These are phyloP conservation scores for Spathaspora gorwiae DNA, from an alignment of 805 yeast species.

Conservation along the genomic window DNA sequence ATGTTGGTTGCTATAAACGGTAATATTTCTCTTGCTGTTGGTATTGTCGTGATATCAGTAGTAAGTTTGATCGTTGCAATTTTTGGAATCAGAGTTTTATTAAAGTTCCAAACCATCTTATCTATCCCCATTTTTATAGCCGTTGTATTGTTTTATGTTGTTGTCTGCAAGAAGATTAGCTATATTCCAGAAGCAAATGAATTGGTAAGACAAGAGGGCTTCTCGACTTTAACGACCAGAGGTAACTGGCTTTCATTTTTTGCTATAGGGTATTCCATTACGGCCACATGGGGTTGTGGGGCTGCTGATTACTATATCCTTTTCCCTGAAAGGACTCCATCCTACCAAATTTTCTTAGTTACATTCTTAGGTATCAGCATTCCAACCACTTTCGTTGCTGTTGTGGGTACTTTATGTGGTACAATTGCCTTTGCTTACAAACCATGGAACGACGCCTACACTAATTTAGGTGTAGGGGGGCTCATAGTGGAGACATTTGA, in stretches of 20 bases:
- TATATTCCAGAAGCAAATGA: constrained; percentile 17
- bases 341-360: constrained; percentile 20
- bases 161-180: constrained; percentile 20
- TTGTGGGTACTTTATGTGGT: constrained; percentile 26
- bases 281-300: constrained; percentile 33
- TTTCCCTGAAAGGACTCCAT: constrained; percentile 27
- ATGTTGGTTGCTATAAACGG: constrained; percentile 23
- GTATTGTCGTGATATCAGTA: constrained; percentile 25
- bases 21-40: constrained; percentile 22
- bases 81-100: constrained; percentile 28
- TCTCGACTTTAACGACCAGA: constrained; percentile 13
- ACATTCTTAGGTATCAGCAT: constrained; percentile 25
- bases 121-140: constrained; percentile 29
- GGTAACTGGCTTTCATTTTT: constrained; percentile 35
- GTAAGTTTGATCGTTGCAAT: constrained; percentile 25
- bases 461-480: constrained; percentile 29
- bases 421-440: constrained; percentile 25
- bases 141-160: constrained; percentile 26
- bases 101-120: constrained; percentile 23
- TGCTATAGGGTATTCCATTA: constrained; percentile 31
- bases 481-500: constrained; percentile 24
- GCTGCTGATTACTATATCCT: constrained; percentile 32
- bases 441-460: constrained; percentile 31
- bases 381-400: constrained; percentile 33
- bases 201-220: constrained; percentile 14